Base-by-base conservation (phyloP, 1,284 basidiomycete genomes). In the Ceratobasidium sp. region DNA sequence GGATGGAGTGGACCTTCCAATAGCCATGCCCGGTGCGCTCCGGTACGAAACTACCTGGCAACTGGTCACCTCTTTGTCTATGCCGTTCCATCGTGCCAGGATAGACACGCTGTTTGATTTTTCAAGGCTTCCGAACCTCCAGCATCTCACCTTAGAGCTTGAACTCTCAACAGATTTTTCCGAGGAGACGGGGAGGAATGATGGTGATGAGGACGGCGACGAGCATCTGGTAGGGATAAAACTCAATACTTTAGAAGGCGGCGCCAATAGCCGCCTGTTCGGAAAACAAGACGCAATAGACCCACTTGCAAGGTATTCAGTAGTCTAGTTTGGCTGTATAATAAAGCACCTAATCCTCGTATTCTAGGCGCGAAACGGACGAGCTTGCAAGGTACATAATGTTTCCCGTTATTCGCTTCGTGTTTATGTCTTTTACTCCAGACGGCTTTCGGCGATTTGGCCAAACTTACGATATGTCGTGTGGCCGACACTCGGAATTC, bases 1-100 rank as follows among this genome's bases (percentile, higher is more conserved):
- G 10, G 46, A 49, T 49, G 10, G 46, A 79, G 89, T 87, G 64
- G 88, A 86, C 79, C 46, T 49, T 18, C 46, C 46, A 7, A 18
- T 18, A 13, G 7, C 46, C 46, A 49, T 49, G 12, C 46, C 46
- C 46, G 18, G 18, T 18, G 46, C 12, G 46, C 46, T 49, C 46
- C 10, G 18, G 18, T 18, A 13, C 18, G 46, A 49, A 49, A 49
- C 46, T 18, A 10, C 46, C 7, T 49, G 46, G 46, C 46, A 7
- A 49, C 10, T 3, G 9, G 46, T 49, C 18, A 49, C 12, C 46
- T 49, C 10, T 9, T 49, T 49, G 46, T 49, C 46, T 18, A 49
- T 49, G 46, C 46, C 46, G 10, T 49, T 49, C 18, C 46, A 49
- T 49, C 46, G 46, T 49, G 46, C 46, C 18, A 3, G 46, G 46